Conservation (phyloP, 78 protist genomes). For the Dictyostelium firmibasis region DNA sequence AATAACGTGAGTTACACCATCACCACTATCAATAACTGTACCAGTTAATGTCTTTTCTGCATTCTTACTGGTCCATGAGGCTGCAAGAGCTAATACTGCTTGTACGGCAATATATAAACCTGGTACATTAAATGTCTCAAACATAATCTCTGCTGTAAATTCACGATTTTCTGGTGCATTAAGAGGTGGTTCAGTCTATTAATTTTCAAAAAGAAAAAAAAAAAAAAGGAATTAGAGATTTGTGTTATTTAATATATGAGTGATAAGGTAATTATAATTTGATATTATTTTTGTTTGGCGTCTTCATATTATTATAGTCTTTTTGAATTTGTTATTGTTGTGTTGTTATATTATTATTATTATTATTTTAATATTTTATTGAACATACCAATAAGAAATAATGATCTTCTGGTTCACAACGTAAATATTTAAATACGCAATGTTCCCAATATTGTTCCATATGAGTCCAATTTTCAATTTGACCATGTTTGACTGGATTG, state of each 20-base stretch:
- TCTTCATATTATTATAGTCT: not conserved
- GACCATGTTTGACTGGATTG: slow-evolving; percentile 97
- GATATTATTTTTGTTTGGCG: too few species aligned
- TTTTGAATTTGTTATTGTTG: not conserved
- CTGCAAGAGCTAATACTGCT: slow-evolving; percentile 99
- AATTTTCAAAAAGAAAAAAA: too few species aligned
- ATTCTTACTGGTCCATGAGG: slow-evolving; percentile 92
- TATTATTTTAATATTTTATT: not conserved
- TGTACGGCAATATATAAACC: slow-evolving; percentile 99
- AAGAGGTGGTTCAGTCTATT: slow-evolving; percentile 98
- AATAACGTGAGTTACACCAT: slow-evolving; percentile 99
- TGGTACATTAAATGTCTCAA: slow-evolving; percentile 99
- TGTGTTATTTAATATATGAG: too few species aligned
- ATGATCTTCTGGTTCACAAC: slow-evolving; percentile 99
- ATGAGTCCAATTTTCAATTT: slow-evolving; percentile 97
- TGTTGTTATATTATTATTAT: not conserved
- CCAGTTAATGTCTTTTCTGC: slow-evolving; percentile 94
- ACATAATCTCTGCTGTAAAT: slow-evolving; percentile 99
- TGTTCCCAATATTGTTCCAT: slow-evolving; percentile 99
- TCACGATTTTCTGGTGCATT: slow-evolving; percentile 99
- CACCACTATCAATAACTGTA: slow-evolving; percentile 98
- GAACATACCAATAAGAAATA: slow-evolving; percentile 90
- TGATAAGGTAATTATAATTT: too few species aligned
- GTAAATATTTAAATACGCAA: slow-evolving; percentile 96
- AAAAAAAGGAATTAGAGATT: too few species aligned